Percentiles rank a stretch among this genome's conserved stretches.
phyloP scores from a whole-genome alignment of 441 rosid species.

The Pelargonium citronellum region DNA sequence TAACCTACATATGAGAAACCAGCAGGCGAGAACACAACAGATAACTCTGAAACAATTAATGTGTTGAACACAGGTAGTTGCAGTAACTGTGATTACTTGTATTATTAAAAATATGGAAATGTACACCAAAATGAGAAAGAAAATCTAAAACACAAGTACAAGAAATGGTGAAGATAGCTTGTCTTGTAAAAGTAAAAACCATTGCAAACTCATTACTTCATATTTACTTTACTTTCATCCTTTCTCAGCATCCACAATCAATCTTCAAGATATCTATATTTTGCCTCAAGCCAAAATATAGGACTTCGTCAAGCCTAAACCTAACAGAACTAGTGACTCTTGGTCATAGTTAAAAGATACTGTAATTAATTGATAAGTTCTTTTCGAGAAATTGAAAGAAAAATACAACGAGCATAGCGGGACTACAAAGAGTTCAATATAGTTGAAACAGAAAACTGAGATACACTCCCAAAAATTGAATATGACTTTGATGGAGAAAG shows the following conservation, averaged over 20 bases:
- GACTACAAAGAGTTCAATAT: no score
- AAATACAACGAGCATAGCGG: no score
- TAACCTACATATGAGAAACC: neutral
- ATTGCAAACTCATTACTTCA: neutral
- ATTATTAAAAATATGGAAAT: neutral
- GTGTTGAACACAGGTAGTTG: neutral
- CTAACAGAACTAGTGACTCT: no score
- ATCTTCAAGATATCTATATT: neutral
- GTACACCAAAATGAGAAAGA: neutral
- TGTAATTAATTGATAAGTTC: no score
- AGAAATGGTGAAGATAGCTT: neutral
- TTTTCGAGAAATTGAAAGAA: no score
- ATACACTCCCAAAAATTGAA: no score
- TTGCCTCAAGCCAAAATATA: neutral
- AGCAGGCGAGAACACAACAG: neutral
- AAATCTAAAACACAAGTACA: neutral
- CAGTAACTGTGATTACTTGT: neutral
- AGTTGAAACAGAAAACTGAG: no score
- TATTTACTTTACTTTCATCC: neutral
- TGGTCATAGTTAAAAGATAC: no score
- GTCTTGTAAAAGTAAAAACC: neutral
- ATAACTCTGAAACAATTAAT: neutral
- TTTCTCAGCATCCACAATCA: neutral
- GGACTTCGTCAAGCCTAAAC: no score
- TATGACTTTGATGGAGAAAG: no score